Evolutionary conservation across 2,329 filamentous ascomycete species (phyloP), one percentile per base, ranked within the genome.

Genomic region (Aspergillus uvarum): DNA sequence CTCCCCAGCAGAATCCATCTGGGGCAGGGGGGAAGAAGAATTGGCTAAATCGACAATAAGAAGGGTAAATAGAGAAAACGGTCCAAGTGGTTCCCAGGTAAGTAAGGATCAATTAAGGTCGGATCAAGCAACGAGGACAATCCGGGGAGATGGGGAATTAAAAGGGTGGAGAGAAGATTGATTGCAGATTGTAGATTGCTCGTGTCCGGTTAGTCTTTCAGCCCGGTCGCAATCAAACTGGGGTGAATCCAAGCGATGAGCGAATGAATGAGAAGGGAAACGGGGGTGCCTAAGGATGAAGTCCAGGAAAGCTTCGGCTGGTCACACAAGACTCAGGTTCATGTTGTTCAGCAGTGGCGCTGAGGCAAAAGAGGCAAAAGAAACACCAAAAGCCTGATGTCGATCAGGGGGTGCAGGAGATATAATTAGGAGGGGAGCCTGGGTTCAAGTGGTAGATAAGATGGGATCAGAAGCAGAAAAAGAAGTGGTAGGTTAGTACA

Each of bases 1-100:
- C 48, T 63, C 56, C 29, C 58, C 61, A 32, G 57, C 22, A 8
- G 55, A 47, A 31, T 48, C 53, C 64, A 67, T 65, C 19, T 47
- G 22, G 16, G 16, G 38, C 1, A n/a, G 53, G 54, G 24, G 55
- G 47, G 52, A 24, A n/a, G n/a, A n/a, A n/a, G 55, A 38, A 60
- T 47, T 14, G 32, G 32, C 32, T 12, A 14, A 47, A 14, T 49
- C 50, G 14, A 48, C 29, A 21, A 49, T 38, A 19, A 49, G 44
- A 47, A 51, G 12, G 35, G n/a, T 51, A 16, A 6, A 6, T 8
- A 50, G 12, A 51, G 16, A 54, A 16, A 31, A 8, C 24, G 32
- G 16, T 42, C 6, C 14, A 35, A 47, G 22, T 47, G 8, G 24
- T 29, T 19, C 16, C 16, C 16, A 16, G 4, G 38, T 2, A 26